A percentile compares a stretch with the other conserved stretches of the same genome.
Conservation (phyloP, 257 asterid species). For the Thymus mandschuricus region DNA sequence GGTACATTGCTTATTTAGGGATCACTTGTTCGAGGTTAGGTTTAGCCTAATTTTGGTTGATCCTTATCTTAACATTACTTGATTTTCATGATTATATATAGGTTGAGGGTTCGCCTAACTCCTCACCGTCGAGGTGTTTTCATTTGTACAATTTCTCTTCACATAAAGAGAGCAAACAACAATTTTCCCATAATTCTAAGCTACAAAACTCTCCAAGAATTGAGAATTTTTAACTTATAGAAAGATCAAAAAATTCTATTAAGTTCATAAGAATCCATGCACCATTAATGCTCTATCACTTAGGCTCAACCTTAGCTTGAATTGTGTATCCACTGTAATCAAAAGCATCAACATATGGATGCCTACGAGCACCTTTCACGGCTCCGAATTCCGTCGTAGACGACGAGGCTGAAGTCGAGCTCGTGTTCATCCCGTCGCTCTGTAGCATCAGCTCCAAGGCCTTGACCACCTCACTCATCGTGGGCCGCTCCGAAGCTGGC, state of each 20-base stretch:
- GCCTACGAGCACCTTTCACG: slow-evolving; percentile 45
- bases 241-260: slow-evolving; percentile 4
- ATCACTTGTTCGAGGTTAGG: too few species aligned
- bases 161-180: slow-evolving; percentile 12
- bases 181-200: slow-evolving; percentile 2
- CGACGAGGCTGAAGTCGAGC: slow-evolving; percentile 80
- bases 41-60: too few species aligned
- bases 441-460: slow-evolving; percentile 65
- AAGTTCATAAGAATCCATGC: background rate
- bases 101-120: too few species aligned
- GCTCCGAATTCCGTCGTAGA: slow-evolving; percentile 74
- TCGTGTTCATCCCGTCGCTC: slow-evolving; percentile 70
- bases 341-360: slow-evolving; percentile 57
- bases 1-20: too few species aligned
- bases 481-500: slow-evolving; percentile 80
- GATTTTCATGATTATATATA: too few species aligned
- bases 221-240: slow-evolving; percentile 14
- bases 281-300: slow-evolving; percentile 27
- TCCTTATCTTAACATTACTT: too few species aligned
- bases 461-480: slow-evolving; percentile 87
- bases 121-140: too few species aligned
- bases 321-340: slow-evolving; percentile 49
- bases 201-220: slow-evolving; percentile 16
- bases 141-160: slow-evolving; percentile 25
- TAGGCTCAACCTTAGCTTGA: slow-evolving; percentile 52